These are phyloP conservation scores for Citrus reticulata DNA, from an alignment of 345 rosid genomes.

Conservation along the genomic window DNA sequence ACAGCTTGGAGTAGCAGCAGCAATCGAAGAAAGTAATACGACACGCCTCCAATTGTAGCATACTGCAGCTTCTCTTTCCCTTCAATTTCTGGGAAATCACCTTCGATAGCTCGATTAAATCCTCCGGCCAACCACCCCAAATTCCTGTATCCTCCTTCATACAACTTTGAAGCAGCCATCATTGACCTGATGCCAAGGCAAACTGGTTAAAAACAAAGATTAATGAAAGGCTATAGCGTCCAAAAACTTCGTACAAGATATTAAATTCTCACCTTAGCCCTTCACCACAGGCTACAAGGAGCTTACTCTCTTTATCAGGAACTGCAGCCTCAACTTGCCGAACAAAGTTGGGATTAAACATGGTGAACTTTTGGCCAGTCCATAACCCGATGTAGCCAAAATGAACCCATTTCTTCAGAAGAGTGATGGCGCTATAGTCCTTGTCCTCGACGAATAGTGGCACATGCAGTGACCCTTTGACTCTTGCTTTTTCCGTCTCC, in stretches of 20 bases:
- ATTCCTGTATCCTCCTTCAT: slow-evolving; percentile 57
- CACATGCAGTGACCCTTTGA: slow-evolving; percentile 68
- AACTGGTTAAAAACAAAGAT: neutral
- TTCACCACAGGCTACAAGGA: slow-evolving; percentile 92
- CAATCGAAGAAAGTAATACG: slow-evolving; percentile 58
- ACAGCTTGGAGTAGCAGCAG: slow-evolving; percentile 46
- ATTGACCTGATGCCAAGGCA: slow-evolving; percentile 39
- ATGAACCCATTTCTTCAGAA: slow-evolving; percentile 91
- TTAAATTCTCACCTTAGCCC: slow-evolving; percentile 60
- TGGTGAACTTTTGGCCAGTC: slow-evolving; percentile 90
- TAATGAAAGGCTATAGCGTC: neutral
- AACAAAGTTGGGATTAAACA: slow-evolving; percentile 54
- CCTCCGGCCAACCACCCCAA: slow-evolving; percentile 88
- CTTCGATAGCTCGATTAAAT: slow-evolving; percentile 57
- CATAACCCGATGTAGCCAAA: slow-evolving; percentile 87
- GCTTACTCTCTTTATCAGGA: slow-evolving; percentile 59
- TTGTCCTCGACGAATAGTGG: slow-evolving; percentile 72
- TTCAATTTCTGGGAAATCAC: slow-evolving; percentile 56
- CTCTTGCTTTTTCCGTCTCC: slow-evolving; percentile 81
- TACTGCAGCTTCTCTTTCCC: slow-evolving; percentile 66
- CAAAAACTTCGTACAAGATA: neutral
- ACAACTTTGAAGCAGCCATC: slow-evolving; percentile 57
- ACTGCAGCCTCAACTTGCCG: slow-evolving; percentile 44
- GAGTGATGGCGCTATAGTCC: slow-evolving; percentile 64
- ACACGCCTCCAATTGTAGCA: slow-evolving; percentile 84